These are phyloP conservation scores for Fusarium subtropicale DNA, from an alignment of 2,329 filamentous ascomycete species.

Conservation along the genomic window DNA sequence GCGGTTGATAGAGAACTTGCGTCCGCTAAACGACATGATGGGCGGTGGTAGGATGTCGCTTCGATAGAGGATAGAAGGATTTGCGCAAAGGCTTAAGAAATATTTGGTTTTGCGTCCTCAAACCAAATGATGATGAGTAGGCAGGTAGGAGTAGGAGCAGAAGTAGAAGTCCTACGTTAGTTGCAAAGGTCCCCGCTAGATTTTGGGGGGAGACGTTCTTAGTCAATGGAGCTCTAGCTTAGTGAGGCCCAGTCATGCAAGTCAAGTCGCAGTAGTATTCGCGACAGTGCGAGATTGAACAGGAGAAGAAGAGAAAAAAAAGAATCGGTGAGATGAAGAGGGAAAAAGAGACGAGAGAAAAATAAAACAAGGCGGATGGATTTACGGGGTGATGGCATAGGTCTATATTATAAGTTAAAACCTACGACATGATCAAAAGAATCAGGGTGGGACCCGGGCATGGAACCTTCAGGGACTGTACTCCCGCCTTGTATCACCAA, in stretches of 20 bases:
- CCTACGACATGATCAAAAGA: constrained; percentile 25
- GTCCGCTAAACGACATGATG: constrained; percentile 63
- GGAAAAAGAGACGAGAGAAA: constrained; percentile 14
- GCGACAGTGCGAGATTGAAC: constrained; percentile 2
- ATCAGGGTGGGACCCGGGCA: constrained; percentile 33
- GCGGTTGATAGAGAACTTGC: constrained; percentile 76
- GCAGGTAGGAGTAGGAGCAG: background rate
- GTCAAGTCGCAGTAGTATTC: constrained; percentile 13
- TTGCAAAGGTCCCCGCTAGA: constrained; percentile 13
- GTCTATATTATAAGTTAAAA: constrained; percentile 42
- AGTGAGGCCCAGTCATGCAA: constrained; percentile 28
- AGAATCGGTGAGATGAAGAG: constrained; percentile 20
- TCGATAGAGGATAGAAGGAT: constrained; percentile 1
- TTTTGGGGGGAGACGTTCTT: constrained; percentile 2
- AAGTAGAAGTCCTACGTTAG: constrained; percentile 3
- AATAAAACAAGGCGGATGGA: constrained; percentile 22
- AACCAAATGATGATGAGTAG: constrained; percentile 3
- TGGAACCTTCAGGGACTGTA: constrained; percentile 13
- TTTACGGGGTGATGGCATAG: constrained; percentile 36
- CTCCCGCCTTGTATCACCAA: constrained; percentile 2
- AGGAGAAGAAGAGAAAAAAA: background rate
- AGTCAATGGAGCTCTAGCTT: constrained; percentile 16
- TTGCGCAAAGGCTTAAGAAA: constrained; percentile 4
- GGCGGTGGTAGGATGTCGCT: constrained; percentile 13
- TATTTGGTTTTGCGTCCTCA: constrained; percentile 16